Base-by-base conservation (phyloP, 164 flowering plant species). In the Saururus chinensis region DNA sequence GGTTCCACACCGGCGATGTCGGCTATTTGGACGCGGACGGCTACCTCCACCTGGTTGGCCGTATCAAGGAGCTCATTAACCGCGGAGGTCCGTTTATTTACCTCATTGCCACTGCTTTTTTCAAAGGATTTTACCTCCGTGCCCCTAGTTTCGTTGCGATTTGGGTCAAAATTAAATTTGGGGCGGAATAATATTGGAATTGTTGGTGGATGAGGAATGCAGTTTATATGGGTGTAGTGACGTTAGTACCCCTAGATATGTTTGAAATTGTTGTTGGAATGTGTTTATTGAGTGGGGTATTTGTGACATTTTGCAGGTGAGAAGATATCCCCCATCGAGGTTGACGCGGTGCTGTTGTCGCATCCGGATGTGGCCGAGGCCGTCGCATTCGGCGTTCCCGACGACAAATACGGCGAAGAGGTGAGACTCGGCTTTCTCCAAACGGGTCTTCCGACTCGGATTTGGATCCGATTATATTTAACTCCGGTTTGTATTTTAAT, bases 1-100 rank as follows among this genome's bases (percentile, higher is more conserved):
- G 99, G 99, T 93, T 93, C 60, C 99, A 88, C 57, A 93, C 99
- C 0, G 97, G 98, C 7, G 99, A 93, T 58, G 1, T 90, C 16
- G 99, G 97, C 24, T 84, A 56, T 60, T 57, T 93, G 20, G 97
- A 93, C 59, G 62, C 80, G 0, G 96, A 88, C 60, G 97, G 99
- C 0, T 93, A 85, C 63, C 78, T 93, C 74, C 87, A 83, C 73
- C 81, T 93, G 1, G 97, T 90, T 40, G 99, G 99, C 24, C 81
- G 97, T 62, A 93, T 93, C 70, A 93, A 93, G 85, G 99, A 93
- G 78, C 85, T 93, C 30, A 81, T 93, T 71, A 93, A 93, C 73
- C 90, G 99, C 9, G 99, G 99, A 86, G 99, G 97, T 93, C 79
- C 51, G 40, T 52, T 49, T 1, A 20, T 0, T 60, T 22, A 21